Conservation (phyloP, 2,329 filamentous ascomycete genomes). For the Scedosporium apiospermum region DNA sequence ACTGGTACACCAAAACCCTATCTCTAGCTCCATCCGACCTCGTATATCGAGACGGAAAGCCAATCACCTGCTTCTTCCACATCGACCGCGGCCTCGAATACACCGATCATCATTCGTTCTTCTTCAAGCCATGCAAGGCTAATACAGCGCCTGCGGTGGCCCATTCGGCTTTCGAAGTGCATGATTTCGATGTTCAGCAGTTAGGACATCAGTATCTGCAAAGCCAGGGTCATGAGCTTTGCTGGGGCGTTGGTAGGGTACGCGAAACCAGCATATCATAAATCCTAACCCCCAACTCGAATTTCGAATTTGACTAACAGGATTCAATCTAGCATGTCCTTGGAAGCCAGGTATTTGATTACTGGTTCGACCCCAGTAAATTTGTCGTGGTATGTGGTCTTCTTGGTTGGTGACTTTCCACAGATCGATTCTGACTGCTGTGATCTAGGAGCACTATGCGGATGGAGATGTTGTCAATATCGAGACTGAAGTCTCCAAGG, state of each 20-base stretch:
- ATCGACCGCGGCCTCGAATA: constrained; percentile 39
- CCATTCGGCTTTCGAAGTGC: constrained; percentile 32
- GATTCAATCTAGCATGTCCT: constrained; percentile 33
- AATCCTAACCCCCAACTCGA: neutral
- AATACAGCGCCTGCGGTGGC: constrained; percentile 18
- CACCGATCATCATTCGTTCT: constrained; percentile 47
- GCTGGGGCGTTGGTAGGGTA: constrained; percentile 50
- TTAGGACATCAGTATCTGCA: constrained; percentile 50
- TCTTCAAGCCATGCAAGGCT: constrained; percentile 24
- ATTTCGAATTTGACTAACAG: neutral
- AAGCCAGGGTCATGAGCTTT: constrained; percentile 38
- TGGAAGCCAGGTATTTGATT: constrained; percentile 54
- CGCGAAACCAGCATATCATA: neutral
- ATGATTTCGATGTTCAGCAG: constrained; percentile 51
- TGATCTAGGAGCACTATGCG: constrained; percentile 41
- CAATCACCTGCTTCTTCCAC: constrained; percentile 32
- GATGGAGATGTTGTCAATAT: constrained; percentile 52
- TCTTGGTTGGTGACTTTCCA: no score
- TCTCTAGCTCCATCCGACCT: constrained; percentile 8
- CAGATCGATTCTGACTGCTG: no score
- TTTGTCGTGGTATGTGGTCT: constrained; percentile 30
- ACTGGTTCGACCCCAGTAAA: constrained; percentile 45
- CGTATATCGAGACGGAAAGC: neutral
- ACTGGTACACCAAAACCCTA: constrained; percentile 7
- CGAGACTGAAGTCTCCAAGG: constrained; percentile 24